Evolutionary conservation across 129 eudicot genomes (phyloP).

Genomic region (Rutidosis leptorrhynchoides): DNA sequence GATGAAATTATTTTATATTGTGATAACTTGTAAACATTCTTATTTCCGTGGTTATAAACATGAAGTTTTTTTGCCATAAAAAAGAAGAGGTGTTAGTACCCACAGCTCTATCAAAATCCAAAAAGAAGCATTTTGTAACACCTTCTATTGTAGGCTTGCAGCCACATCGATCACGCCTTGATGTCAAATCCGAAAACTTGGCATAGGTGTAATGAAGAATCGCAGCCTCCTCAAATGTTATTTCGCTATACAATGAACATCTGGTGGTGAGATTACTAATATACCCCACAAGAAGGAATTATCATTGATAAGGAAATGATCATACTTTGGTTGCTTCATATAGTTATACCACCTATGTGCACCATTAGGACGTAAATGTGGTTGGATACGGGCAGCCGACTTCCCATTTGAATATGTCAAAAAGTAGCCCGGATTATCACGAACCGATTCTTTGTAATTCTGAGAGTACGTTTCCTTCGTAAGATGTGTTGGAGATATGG

Average conservation of each 20-base stretch:
- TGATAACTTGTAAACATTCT: neutral
- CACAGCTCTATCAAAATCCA: constrained; percentile 65
- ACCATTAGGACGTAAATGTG: constrained; percentile 73
- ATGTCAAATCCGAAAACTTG: constrained; percentile 73
- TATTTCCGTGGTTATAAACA: neutral
- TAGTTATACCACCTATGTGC: constrained; percentile 79
- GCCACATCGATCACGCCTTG: constrained; percentile 79
- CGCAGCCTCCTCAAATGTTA: constrained; percentile 62
- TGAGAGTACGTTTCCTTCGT: constrained; percentile 53
- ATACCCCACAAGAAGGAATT: neutral
- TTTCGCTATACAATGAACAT: constrained; percentile 39
- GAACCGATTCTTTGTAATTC: constrained; percentile 55
- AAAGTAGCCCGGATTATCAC: constrained; percentile 66
- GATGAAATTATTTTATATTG: neutral
- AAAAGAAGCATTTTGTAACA: constrained; percentile 33
- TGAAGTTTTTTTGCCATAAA: no score
- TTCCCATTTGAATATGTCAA: constrained; percentile 75
- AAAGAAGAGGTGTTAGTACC: constrained; percentile 27
- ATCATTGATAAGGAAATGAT: neutral
- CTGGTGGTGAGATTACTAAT: constrained; percentile 1
- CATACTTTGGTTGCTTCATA: constrained; percentile 67
- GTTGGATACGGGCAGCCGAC: constrained; percentile 61
- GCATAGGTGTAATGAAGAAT: constrained; percentile 68
- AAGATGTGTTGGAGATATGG: no score
- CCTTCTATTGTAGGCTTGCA: constrained; percentile 66